Conservation (phyloP, 352 stramenopile genomes). For the Phytophthora pseudosyringae region DNA sequence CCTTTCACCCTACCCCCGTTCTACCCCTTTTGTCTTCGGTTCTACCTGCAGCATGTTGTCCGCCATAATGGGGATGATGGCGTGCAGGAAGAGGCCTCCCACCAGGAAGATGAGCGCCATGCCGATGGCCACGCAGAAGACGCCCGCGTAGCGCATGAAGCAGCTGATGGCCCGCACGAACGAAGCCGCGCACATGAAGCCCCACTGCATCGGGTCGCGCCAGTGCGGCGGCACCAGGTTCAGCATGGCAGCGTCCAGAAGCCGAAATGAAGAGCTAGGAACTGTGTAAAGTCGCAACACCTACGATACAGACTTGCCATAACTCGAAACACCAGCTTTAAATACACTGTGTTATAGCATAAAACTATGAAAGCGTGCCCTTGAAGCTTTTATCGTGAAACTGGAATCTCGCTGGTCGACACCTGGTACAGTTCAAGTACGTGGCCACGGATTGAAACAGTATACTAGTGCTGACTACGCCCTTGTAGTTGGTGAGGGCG, state of each 20-base stretch:
- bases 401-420: slow-evolving; percentile 10
- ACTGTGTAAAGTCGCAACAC: background rate
- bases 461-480: background rate
- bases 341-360: too few species aligned
- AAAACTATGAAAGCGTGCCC: too few species aligned
- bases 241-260: slow-evolving; percentile 7
- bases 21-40: background rate
- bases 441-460: too few species aligned
- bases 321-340: too few species aligned
- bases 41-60: slow-evolving; percentile 46
- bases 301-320: background rate
- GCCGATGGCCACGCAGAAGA: slow-evolving; percentile 49
- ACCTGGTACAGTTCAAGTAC: background rate
- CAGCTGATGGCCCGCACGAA: slow-evolving; percentile 45
- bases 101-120: slow-evolving; percentile 60
- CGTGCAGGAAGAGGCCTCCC: slow-evolving; percentile 52
- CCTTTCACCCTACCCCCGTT: background rate
- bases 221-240: slow-evolving; percentile 43
- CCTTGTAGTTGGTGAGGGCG: slow-evolving; percentile 16
- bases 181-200: slow-evolving; percentile 41
- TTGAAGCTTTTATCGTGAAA: too few species aligned
- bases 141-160: slow-evolving; percentile 53
- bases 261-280: background rate
- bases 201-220: slow-evolving; percentile 60
- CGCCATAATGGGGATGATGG: slow-evolving; percentile 58